Evolutionary conservation across 495 filamentous ascomycete genomes (phyloP).

Genomic region (Daldinia vernicosa): DNA sequence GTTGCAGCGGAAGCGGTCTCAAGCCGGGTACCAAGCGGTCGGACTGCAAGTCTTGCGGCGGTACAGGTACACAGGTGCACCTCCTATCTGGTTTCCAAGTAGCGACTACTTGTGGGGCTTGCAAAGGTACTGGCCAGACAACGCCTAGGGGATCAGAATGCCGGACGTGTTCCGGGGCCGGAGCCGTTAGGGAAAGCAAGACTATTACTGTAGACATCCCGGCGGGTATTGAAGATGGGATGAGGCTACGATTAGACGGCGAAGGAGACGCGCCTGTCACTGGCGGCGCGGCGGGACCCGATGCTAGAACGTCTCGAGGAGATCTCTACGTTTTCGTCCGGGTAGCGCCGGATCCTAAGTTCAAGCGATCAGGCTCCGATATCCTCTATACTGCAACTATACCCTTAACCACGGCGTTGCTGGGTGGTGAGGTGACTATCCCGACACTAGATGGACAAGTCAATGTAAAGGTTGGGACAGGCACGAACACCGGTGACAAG

Average conservation of each 20-base stretch:
- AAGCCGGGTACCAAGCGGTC: slow-evolving; percentile 78
- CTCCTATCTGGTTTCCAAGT: slow-evolving; percentile 95
- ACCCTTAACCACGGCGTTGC: slow-evolving; percentile 89
- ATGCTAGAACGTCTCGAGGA: slow-evolving; percentile 69
- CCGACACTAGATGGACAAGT: slow-evolving; percentile 92
- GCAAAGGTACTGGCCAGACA: slow-evolving; percentile 75
- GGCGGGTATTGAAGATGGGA: slow-evolving; percentile 93
- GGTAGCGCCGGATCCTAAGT: slow-evolving; percentile 84
- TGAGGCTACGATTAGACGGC: slow-evolving; percentile 80
- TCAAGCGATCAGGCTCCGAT: slow-evolving; percentile 84
- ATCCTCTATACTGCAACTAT: slow-evolving; percentile 91
- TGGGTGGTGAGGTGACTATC: slow-evolving; percentile 88
- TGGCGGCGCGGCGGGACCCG: slow-evolving; percentile 66
- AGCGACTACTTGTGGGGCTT: slow-evolving; percentile 84
- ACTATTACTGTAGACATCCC: slow-evolving; percentile 89
- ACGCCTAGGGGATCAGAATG: slow-evolving; percentile 84
- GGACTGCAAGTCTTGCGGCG: slow-evolving; percentile 81
- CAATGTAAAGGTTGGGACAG: slow-evolving; percentile 85
- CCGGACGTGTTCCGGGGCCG: slow-evolving; percentile 76
- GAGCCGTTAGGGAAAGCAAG: slow-evolving; percentile 79
- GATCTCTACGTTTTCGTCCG: slow-evolving; percentile 88
- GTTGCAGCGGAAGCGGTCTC: slow-evolving; percentile 83
- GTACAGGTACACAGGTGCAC: slow-evolving; percentile 86
- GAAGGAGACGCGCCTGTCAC: slow-evolving; percentile 88
- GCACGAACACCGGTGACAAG: slow-evolving; percentile 91